Evolutionary conservation across 2,329 filamentous ascomycete genomes (phyloP), one percentile per base, ranked within the genome.

Genomic region (Corinectria fuckeliana): DNA sequence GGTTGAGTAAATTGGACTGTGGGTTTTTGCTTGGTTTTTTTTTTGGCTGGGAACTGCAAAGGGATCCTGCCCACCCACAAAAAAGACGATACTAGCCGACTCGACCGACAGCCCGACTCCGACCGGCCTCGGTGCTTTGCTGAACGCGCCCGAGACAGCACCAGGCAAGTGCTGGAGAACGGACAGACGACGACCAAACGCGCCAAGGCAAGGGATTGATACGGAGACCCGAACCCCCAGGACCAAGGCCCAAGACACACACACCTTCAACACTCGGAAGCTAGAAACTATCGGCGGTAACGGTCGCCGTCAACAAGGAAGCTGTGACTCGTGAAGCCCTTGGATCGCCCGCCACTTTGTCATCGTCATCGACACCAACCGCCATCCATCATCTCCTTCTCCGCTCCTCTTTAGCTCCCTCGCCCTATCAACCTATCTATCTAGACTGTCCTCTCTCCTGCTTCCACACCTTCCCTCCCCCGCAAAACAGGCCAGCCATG

Each of bases 31-130:
- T n/a, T n/a, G n/a, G n/a, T n/a, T n/a, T n/a, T n/a, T n/a, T n/a
- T n/a, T n/a, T n/a, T n/a, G n/a, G n/a, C n/a, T n/a, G n/a, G n/a
- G n/a, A n/a, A n/a, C n/a, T n/a, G n/a, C n/a, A n/a, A n/a, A n/a
- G n/a, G n/a, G n/a, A n/a, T n/a, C 34, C 34, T 18, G 50, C 23
- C 16, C n/a, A 50, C 48, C 39, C 47, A 53, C 45, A 48, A 58
- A 62, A n/a, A 58, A 64, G 66, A 67, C 68, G 68, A 70, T 57
- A 69, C 54, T 69, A 69, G 56, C 68, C 67, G 67, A 67, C 66
- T n/a, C 42, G 60, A 36, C 62, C 61, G 64, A 52, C 47, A 50
- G 45, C 34, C 51, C 57, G 51, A 59, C 55, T 54, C 64, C 63
- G 56, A 53, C 67, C 64, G 61, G 64, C 64, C 53, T 69, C 67